A percentile compares a stretch with the other conserved stretches of the same genome.
Evolutionary conservation across 2,329 filamentous ascomycete species (phyloP).

Genomic region (Penicillium rolfsii): DNA sequence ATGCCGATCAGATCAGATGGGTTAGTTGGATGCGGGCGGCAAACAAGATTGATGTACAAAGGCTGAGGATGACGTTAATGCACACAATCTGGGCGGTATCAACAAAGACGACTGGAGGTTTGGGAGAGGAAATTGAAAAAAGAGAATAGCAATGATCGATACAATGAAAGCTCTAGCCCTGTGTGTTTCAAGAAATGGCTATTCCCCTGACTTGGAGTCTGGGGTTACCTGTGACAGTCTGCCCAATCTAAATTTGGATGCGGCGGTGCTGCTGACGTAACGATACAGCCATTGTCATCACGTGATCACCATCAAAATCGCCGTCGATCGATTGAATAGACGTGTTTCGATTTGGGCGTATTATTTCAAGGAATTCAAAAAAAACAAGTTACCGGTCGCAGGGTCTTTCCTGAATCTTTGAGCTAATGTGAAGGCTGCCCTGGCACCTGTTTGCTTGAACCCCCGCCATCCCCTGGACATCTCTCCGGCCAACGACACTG

Average conservation of each 20-base stretch:
- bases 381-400: not conserved
- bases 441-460: not conserved
- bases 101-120: not conserved
- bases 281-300: constrained; percentile 16
- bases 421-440: not conserved
- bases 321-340: constrained; percentile 7
- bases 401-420: not conserved
- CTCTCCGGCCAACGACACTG: not conserved
- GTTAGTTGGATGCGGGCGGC: constrained; percentile 14
- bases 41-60: constrained; percentile 25
- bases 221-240: not conserved
- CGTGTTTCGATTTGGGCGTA: constrained; percentile 22
- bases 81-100: constrained; percentile 2
- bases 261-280: constrained; percentile 22
- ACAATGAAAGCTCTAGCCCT: not conserved
- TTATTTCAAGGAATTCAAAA: not conserved
- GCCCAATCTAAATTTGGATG: constrained; percentile 14
- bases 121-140: not conserved
- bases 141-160: not conserved
- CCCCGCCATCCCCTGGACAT: constrained; percentile 4
- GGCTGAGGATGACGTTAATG: constrained; percentile 22
- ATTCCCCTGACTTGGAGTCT: constrained; percentile 10
- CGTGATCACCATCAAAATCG: constrained; percentile 16
- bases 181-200: not conserved
- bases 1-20: constrained; percentile 27